Base-by-base conservation (phyloP, 2,329 filamentous ascomycete species). In the Teratosphaeria destructans region DNA sequence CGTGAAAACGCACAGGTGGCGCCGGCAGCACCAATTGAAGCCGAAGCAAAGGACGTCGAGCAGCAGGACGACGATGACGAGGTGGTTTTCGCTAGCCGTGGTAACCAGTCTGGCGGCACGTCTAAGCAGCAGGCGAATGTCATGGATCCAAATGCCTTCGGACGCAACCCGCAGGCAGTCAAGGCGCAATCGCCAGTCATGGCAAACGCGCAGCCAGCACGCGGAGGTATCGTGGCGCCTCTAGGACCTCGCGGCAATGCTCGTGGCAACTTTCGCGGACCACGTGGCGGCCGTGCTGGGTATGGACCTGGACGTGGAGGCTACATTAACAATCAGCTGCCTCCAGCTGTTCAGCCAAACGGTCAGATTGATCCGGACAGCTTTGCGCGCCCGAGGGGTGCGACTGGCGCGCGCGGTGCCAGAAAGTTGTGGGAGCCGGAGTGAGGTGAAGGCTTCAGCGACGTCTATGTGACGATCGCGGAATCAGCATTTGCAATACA, bases 81-180 rank as follows among this genome's bases (percentile, higher is more conserved):
- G 14, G 59, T 67, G 27, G 61, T 67, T 27, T 65, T 70, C 61
- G 66, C 71, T 29, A 43, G 19, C 8, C 70, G 70, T 11, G 67
- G 65, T 39, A 68, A 67, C 34, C 68, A 70, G 19, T 67, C 70
- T 59, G 67, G 68, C 14, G 70, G 72, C 65, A 59, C 69, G n/a
- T 62, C 63, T 12, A 66, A 66, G 57, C 62, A 64, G 49, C 62
- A 66, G 52, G 43, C 63, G 3, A 67, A 67, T n/a, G 71, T 79
- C 49, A 74, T 76, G 59, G 78, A 80, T 61, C 78, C 78, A 7
- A 77, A 79, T 62, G 74, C 77, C 23, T 80, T 80, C 63, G 74
- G 70, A n/a, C 74, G 77, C 55, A 65, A 70, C 16, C 67, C 72
- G 23, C 69, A 68, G 19, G 52, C 56, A 19, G 35, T 57, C 11